A percentile compares a stretch with the other conserved stretches of the same genome.
phyloP scores from a whole-genome alignment of 192 early-diverging fungal species.

The Gonapodya prolifera region DNA sequence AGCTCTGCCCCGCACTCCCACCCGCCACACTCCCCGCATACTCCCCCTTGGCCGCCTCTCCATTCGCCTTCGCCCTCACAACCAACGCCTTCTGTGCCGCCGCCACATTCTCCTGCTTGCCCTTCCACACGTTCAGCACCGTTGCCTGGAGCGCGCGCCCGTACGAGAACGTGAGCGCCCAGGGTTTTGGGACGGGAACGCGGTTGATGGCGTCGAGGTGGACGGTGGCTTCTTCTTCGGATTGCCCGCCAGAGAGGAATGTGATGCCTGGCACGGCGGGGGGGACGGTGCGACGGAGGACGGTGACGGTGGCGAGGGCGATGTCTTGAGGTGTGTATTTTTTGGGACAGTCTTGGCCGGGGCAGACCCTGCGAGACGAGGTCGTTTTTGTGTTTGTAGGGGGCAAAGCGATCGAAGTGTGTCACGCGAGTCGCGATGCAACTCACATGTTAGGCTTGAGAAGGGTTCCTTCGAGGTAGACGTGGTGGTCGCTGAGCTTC shows the following conservation, averaged over 20 bases:
- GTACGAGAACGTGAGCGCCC: slow-evolving; percentile 29
- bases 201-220: slow-evolving; percentile 30
- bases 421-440: neutral
- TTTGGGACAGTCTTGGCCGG: slow-evolving; percentile 22
- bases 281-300: slow-evolving; percentile 27
- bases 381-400: too few species aligned
- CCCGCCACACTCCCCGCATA: slow-evolving; percentile 14
- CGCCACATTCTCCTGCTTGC: slow-evolving; percentile 26
- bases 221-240: slow-evolving; percentile 23
- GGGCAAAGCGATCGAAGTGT: too few species aligned
- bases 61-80: slow-evolving; percentile 24
- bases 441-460: slow-evolving; percentile 30
- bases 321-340: slow-evolving; percentile 26
- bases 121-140: slow-evolving; percentile 25
- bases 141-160: slow-evolving; percentile 29
- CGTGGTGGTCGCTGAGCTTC: slow-evolving; percentile 22
- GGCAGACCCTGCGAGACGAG: too few species aligned
- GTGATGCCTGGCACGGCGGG: slow-evolving; percentile 29
- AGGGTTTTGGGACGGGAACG: slow-evolving; percentile 12
- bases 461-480: slow-evolving; percentile 28
- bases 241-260: slow-evolving; percentile 31
- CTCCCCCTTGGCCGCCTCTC: slow-evolving; percentile 19
- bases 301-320: slow-evolving; percentile 21
- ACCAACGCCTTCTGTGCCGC: slow-evolving; percentile 24
- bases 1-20: slow-evolving; percentile 11